phyloP scores from a whole-genome alignment of 306 rosid genomes.

The Betula pendula region DNA sequence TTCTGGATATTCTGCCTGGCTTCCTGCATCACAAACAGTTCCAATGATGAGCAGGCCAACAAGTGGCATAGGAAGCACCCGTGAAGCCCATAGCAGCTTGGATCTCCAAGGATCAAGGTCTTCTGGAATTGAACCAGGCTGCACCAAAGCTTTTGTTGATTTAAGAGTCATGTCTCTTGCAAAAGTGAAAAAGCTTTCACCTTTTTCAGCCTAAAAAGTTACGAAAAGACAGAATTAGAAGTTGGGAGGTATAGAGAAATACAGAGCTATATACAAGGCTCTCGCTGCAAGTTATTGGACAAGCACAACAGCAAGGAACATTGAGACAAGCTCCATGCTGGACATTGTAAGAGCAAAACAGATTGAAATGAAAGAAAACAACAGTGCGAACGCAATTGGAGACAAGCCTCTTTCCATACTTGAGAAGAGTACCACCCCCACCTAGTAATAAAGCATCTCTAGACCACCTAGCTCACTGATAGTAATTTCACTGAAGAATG shows the following conservation, averaged over 20 bases:
- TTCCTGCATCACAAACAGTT: constrained; percentile 69
- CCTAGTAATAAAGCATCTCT: not conserved
- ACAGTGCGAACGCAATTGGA: not conserved
- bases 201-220: constrained; percentile 69
- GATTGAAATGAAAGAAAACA: not conserved
- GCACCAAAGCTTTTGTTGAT: constrained; percentile 81
- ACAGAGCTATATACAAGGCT: not conserved
- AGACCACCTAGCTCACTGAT: not conserved
- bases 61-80: constrained; percentile 96
- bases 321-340: not conserved
- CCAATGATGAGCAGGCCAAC: constrained; percentile 85
- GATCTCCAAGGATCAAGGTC: constrained; percentile 90
- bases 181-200: constrained; percentile 88
- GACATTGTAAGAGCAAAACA: not conserved
- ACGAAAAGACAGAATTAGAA: constrained; percentile 21
- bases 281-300: not conserved
- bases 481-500: not conserved
- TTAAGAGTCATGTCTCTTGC: constrained; percentile 86
- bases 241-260: not conserved
- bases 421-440: not conserved
- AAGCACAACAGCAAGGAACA: not conserved
- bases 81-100: constrained; percentile 92
- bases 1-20: constrained; percentile 77
- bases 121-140: constrained; percentile 54
- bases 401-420: not conserved